Percentiles rank a stretch among this genome's conserved stretches.
phyloP scores from a whole-genome alignment of 371 early-diverging fungal species.

The Apophysomyces variabilis region DNA sequence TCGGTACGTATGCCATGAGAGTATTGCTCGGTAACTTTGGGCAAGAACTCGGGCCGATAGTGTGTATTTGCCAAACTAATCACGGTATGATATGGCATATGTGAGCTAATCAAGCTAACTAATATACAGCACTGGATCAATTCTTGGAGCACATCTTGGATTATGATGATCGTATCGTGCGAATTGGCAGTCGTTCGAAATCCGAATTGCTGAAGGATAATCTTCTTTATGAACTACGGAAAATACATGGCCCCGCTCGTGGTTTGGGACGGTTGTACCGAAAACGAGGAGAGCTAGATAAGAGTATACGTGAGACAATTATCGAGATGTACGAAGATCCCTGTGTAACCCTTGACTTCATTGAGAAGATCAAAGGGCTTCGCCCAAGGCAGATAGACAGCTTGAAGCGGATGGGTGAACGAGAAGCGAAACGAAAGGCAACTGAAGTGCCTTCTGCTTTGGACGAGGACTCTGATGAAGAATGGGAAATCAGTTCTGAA shows the following conservation, averaged over 20 bases:
- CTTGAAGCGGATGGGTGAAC: conserved; percentile 38
- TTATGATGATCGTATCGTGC: conserved; percentile 55
- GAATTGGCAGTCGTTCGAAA: conserved; percentile 68
- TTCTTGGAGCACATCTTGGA: conserved; percentile 64
- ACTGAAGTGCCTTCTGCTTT: conserved; percentile 13
- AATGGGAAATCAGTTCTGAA: conserved; percentile 40
- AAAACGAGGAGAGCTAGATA: conserved; percentile 42
- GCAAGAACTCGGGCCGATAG: conserved; percentile 52
- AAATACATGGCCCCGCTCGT: conserved; percentile 24
- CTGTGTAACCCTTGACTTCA: conserved; percentile 48
- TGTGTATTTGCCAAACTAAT: conserved; percentile 74
- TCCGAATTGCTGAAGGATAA: conserved; percentile 44
- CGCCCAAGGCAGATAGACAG: conserved; percentile 45
- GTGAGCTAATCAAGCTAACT: not conserved
- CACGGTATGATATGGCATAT: conserved; percentile 65
- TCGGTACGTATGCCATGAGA: conserved; percentile 65
- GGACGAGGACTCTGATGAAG: conserved; percentile 41
- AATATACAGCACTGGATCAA: conserved; percentile 65
- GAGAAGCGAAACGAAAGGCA: conserved; percentile 34
- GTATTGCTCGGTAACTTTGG: conserved; percentile 57
- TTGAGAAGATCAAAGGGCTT: conserved; percentile 40
- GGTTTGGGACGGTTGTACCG: conserved; percentile 36
- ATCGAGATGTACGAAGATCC: conserved; percentile 56
- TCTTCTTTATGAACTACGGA: conserved; percentile 54
- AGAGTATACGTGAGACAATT: conserved; percentile 38